These are phyloP conservation scores for Talaromyces funiculosus DNA, from an alignment of 2,329 filamentous ascomycete genomes.

Conservation along the genomic window DNA sequence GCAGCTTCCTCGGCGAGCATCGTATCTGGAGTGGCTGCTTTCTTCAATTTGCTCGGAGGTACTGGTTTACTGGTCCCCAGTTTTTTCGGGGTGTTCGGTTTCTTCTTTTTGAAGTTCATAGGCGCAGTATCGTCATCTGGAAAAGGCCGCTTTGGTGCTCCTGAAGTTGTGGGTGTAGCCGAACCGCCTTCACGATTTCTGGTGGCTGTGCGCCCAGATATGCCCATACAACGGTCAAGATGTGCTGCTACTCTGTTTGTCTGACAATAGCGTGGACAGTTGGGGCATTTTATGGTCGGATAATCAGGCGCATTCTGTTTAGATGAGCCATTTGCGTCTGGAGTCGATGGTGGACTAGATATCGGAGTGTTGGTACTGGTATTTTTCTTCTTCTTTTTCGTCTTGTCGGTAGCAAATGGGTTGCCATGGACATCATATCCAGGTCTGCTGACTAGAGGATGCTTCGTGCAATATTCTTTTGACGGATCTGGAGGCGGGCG, in stretches of 20 bases:
- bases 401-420: constrained; percentile 38
- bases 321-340: constrained; percentile 24
- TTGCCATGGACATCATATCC: constrained; percentile 60
- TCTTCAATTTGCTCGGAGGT: constrained; percentile 36
- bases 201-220: constrained; percentile 49
- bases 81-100: constrained; percentile 35
- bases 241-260: constrained; percentile 58
- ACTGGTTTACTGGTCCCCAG: constrained; percentile 33
- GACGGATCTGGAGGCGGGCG: constrained; percentile 45
- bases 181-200: constrained; percentile 37
- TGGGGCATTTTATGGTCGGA: constrained; percentile 50
- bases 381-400: constrained; percentile 34
- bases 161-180: constrained; percentile 10
- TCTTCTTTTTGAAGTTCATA: constrained; percentile 46
- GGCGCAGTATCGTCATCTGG: constrained; percentile 40
- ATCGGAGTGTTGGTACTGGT: constrained; percentile 28
- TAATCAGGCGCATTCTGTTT: constrained; percentile 29
- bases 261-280: constrained; percentile 56
- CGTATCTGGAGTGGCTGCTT: constrained; percentile 35
- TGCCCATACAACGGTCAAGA: constrained; percentile 56
- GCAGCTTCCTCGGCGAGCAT: constrained; percentile 24
- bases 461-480: constrained; percentile 54
- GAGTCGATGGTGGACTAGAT: constrained; percentile 31
- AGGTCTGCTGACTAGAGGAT: constrained; percentile 52
- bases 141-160: constrained; percentile 32